Conservation (phyloP, 805 yeast species). For the Komagataella ulmi region DNA sequence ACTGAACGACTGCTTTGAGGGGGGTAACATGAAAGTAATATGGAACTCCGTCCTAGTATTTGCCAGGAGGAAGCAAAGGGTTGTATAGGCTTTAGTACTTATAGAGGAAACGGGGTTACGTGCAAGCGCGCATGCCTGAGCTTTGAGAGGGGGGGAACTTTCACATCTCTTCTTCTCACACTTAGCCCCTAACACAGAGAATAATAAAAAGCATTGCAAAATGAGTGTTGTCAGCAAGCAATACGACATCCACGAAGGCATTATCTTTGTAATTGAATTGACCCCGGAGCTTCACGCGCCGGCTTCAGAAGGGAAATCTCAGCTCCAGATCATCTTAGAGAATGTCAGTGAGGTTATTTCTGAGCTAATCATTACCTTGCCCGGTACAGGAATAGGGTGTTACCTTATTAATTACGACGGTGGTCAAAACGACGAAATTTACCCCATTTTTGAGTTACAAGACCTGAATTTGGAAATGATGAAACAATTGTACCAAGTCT, state of each 20-base stretch:
- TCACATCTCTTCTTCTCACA: too few species aligned
- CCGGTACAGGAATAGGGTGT: conserved; percentile 66
- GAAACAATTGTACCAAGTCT: conserved; percentile 36
- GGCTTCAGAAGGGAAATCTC: conserved; percentile 21
- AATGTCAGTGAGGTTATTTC: conserved; percentile 51
- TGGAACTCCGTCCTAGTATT: not conserved
- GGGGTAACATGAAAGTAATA: not conserved
- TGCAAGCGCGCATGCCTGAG: too few species aligned
- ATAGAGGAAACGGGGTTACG: too few species aligned
- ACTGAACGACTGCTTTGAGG: conserved; percentile 15
- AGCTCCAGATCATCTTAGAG: conserved; percentile 37
- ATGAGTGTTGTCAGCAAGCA: conserved; percentile 11
- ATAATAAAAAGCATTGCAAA: not conserved
- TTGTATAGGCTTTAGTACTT: too few species aligned
- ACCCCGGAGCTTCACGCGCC: conserved; percentile 21
- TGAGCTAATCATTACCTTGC: conserved; percentile 49
- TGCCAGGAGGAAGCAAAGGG: conserved; percentile 1
- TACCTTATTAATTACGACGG: conserved; percentile 39
- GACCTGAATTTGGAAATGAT: conserved; percentile 45
- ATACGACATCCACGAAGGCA: conserved; percentile 42
- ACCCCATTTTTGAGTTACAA: conserved; percentile 34
- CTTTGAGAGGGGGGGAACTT: too few species aligned
- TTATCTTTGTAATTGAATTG: conserved; percentile 39
- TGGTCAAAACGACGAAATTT: conserved; percentile 27
- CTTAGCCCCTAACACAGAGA: not conserved